Conservation (phyloP, 306 rosid species). For the Echinosophora koreensis region DNA sequence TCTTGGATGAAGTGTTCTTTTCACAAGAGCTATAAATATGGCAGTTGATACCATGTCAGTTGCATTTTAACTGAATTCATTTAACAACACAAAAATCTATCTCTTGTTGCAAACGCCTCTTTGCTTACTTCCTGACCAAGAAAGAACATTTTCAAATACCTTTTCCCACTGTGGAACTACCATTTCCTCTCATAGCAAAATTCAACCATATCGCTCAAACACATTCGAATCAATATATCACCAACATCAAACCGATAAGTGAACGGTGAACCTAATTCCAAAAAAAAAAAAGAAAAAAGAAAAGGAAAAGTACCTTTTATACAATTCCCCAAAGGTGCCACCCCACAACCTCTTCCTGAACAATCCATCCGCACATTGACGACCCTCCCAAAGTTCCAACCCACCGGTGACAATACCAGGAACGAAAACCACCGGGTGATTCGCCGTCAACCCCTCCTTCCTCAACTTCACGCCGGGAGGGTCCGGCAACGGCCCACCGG, state of each 20-base stretch:
- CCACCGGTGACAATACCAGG: slow-evolving; percentile 91
- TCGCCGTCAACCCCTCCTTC: slow-evolving; percentile 76
- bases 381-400: slow-evolving; percentile 86
- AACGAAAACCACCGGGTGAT: slow-evolving; percentile 84
- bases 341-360: slow-evolving; percentile 89
- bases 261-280: not conserved
- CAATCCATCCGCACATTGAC: slow-evolving; percentile 77
- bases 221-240: not conserved
- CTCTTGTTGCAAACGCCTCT: not conserved
- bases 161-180: slow-evolving; percentile 20
- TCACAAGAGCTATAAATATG: slow-evolving; percentile 37
- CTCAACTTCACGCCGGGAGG: slow-evolving; percentile 82
- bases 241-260: slow-evolving; percentile 28
- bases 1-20: slow-evolving; percentile 1
- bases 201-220: slow-evolving; percentile 28
- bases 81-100: slow-evolving; percentile 16
- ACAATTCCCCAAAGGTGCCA: slow-evolving; percentile 82
- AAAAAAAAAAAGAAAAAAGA: too few species aligned
- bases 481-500: slow-evolving; percentile 74
- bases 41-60: not conserved
- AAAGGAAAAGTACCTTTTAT: slow-evolving; percentile 59
- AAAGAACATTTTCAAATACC: not conserved
- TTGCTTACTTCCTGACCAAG: slow-evolving; percentile 28
- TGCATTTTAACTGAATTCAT: not conserved
- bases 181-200: slow-evolving; percentile 8